These are phyloP conservation scores for Kodamaea jinghongensis DNA, from an alignment of 805 yeast genomes.

Conservation along the genomic window DNA sequence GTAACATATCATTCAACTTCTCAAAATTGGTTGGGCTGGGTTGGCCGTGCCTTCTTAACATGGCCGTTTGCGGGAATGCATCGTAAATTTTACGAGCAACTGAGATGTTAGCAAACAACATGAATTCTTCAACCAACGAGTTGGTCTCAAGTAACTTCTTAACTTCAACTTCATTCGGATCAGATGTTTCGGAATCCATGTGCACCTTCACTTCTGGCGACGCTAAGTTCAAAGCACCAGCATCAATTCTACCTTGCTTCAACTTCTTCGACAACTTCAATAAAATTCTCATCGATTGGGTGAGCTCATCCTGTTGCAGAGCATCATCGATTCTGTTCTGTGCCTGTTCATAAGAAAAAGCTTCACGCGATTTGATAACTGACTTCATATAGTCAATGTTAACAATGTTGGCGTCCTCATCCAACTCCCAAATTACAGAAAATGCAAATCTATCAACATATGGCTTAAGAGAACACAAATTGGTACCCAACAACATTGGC, in stretches of 20 bases:
- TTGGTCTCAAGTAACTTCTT: slow-evolving; percentile 86
- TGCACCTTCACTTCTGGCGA: slow-evolving; percentile 98
- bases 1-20: slow-evolving; percentile 80
- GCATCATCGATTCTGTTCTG: slow-evolving; percentile 86
- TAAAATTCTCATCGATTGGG: slow-evolving; percentile 84
- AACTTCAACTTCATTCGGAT: slow-evolving; percentile 93
- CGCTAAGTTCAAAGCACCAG: slow-evolving; percentile 95
- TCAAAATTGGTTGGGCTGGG: slow-evolving; percentile 96
- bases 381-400: slow-evolving; percentile 80
- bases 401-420: slow-evolving; percentile 79
- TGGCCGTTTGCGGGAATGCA: slow-evolving; percentile 95
- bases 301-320: slow-evolving; percentile 73
- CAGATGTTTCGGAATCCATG: slow-evolving; percentile 95
- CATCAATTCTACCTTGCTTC: slow-evolving; percentile 81
- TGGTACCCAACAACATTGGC: slow-evolving; percentile 92
- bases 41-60: slow-evolving; percentile 96
- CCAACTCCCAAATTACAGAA: slow-evolving; percentile 94
- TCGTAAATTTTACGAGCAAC: slow-evolving; percentile 92
- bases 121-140: slow-evolving; percentile 95
- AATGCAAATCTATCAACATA: slow-evolving; percentile 95
- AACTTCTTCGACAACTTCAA: slow-evolving; percentile 76
- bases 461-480: slow-evolving; percentile 91
- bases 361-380: slow-evolving; percentile 85
- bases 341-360: slow-evolving; percentile 92
- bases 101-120: slow-evolving; percentile 94